Percentiles rank a stretch among this genome's conserved stretches.
Evolutionary conservation across 805 yeast genomes (phyloP).

Genomic region (Kodamaea fukazawae): DNA sequence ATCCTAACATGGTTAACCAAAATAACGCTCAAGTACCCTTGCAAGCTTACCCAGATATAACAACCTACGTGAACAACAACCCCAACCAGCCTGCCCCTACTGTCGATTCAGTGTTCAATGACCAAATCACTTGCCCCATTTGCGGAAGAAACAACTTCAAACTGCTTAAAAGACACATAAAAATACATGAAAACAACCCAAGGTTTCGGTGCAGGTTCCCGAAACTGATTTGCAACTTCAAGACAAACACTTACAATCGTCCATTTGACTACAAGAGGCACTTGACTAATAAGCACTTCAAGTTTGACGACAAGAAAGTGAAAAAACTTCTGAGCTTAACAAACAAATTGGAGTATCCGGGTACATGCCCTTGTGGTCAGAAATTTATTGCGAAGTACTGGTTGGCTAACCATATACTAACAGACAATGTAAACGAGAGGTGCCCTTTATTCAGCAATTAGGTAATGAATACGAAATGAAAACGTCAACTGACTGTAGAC

Average conservation of each 20-base stretch:
- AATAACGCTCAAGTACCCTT: neutral
- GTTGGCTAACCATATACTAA: slow-evolving; percentile 9
- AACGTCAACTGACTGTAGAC: too few relatives aligned
- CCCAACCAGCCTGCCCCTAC: slow-evolving; percentile 13
- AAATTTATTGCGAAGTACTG: slow-evolving; percentile 8
- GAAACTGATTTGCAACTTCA: slow-evolving; percentile 10
- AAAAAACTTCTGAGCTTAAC: slow-evolving; percentile 9
- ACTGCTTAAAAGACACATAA: slow-evolving; percentile 11
- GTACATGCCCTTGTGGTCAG: slow-evolving; percentile 9
- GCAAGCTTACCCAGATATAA: slow-evolving; percentile 12
- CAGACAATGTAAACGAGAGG: slow-evolving; percentile 5
- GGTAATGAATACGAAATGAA: neutral
- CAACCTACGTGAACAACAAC: slow-evolving; percentile 12
- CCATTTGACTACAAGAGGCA: slow-evolving; percentile 10
- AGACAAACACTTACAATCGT: slow-evolving; percentile 9
- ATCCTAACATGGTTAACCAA: too few relatives aligned
- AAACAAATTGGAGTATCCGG: slow-evolving; percentile 9
- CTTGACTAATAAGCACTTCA: slow-evolving; percentile 10
- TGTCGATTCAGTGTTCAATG: slow-evolving; percentile 11
- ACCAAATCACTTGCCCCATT: slow-evolving; percentile 10
- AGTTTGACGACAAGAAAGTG: slow-evolving; percentile 9
- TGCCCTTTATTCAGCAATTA: slow-evolving; percentile 7
- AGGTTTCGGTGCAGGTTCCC: slow-evolving; percentile 10
- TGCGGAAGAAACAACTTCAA: slow-evolving; percentile 10
- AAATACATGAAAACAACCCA: slow-evolving; percentile 9